A percentile compares a stretch with the other conserved stretches of the same genome.
Evolutionary conservation across 2,329 filamentous ascomycete genomes (phyloP).

Genomic region (Pseudogymnoascus pannorum): DNA sequence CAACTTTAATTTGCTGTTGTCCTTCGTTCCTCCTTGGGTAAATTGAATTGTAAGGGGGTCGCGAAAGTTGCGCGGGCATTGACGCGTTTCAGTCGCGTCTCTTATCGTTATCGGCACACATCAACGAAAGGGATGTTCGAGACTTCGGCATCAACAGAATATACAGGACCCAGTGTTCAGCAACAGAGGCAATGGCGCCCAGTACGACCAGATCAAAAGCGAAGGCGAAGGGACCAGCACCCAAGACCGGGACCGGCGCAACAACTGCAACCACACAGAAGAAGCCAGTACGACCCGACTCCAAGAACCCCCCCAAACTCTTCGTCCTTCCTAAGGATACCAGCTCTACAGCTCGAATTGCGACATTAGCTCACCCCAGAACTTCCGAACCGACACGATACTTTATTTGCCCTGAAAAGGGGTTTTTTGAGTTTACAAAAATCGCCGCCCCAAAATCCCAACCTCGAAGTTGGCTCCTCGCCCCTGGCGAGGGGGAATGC

Average conservation of each 20-base stretch:
- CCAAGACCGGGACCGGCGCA: conserved; percentile 18
- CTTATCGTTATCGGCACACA: not conserved
- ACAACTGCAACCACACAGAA: conserved; percentile 25
- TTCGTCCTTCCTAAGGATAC: conserved; percentile 55
- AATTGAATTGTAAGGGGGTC: conserved; percentile 6
- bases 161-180: not conserved
- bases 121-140: not conserved
- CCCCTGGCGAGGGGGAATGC: conserved; percentile 18
- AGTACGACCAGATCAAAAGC: conserved; percentile 9
- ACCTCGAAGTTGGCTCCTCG: conserved; percentile 56
- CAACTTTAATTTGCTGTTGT: conserved; percentile 4
- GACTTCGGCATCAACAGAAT: conserved; percentile 4
- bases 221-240: conserved; percentile 5
- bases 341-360: conserved; percentile 46
- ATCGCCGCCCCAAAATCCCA: conserved; percentile 45
- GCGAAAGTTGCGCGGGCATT: conserved; percentile 1
- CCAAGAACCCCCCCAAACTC: conserved; percentile 42
- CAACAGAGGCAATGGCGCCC: conserved; percentile 8
- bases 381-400: conserved; percentile 49
- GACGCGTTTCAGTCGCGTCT: conserved; percentile 5
- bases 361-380: conserved; percentile 54
- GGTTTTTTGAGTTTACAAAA: conserved; percentile 58
- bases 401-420: conserved; percentile 52
- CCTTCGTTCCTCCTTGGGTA: conserved; percentile 5
- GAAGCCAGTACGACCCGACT: conserved; percentile 25